These are phyloP conservation scores for Caryopteris hybrid DNA, from an alignment of 305 asterid species.

Conservation along the genomic window DNA sequence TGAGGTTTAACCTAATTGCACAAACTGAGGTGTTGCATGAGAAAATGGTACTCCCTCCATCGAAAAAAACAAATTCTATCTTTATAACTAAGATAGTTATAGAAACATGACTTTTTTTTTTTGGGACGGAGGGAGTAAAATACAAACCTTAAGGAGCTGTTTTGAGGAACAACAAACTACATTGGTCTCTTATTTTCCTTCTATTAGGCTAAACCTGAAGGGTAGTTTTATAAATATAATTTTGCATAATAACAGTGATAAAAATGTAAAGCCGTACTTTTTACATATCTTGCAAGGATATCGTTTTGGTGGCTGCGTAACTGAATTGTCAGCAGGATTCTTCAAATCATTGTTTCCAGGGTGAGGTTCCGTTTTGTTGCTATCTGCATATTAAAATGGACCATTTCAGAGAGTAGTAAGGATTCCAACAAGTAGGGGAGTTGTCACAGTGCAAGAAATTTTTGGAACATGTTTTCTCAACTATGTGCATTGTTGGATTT, in stretches of 20 bases:
- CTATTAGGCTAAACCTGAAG: not conserved
- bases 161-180: not conserved
- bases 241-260: too few species aligned
- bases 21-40: too few species aligned
- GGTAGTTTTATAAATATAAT: too few species aligned
- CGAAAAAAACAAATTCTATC: too few species aligned
- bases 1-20: too few species aligned
- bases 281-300: constrained; percentile 56
- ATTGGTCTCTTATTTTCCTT: not conserved
- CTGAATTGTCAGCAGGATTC: constrained; percentile 47
- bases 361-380: constrained; percentile 61
- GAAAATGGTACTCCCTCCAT: too few species aligned
- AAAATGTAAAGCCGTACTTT: constrained; percentile 26
- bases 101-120: too few species aligned
- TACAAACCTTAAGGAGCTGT: not conserved
- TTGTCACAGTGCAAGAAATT: not conserved
- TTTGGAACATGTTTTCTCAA: not conserved
- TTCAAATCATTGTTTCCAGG: constrained; percentile 57
- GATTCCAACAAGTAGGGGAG: not conserved
- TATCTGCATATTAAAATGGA: constrained; percentile 33
- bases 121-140: not conserved
- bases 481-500: not conserved
- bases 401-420: not conserved
- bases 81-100: too few species aligned
- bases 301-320: constrained; percentile 49